Evolutionary conservation across 2,329 filamentous ascomycete genomes (phyloP), one percentile per base, ranked within the genome.

Genomic region (Xylaria sp.): DNA sequence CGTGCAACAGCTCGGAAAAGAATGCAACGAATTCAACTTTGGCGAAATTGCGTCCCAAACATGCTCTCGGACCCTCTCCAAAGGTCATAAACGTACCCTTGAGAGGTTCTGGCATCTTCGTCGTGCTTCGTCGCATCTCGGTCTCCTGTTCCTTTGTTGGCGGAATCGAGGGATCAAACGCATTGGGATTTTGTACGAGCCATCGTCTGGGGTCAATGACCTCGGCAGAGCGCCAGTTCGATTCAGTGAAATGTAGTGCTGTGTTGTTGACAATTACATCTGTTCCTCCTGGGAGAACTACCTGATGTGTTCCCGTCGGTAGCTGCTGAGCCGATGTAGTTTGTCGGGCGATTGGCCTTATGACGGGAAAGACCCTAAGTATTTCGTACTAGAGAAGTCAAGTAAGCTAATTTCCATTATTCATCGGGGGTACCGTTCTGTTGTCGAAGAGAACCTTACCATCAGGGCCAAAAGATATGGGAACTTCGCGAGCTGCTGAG

Each of bases 31-130:
- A 66, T 28, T 66, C 64, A 38, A 62, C 49, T 56, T 66, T 66
- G 11, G 64, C 64, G 36, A 66, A 62, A 13, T 66, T 66, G 40
- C 64, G 64, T 1, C 64, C 64, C 33, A 62, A 26, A 44, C 64
- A 66, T 15, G 64, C 64, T 5, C 64, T 38, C 10, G 64, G 64
- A 2, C 23, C 6, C 64, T 58, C 17, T 66, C 64, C 23, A 17
- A 66, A 62, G 1, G 64, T 40, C 64, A 66, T 66, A 49, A 66
- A 66, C n/a, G 49, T 66, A 5, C 64, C 64, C 28, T 60, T 60
- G 4, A 38, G 17, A 28, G 9, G 15, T 10, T 31, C 49, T 17
- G 49, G 28, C 15, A 46, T 46, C n/a, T n/a, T 46, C 20, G 44
- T 6, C 6, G 9, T 20, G 20, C 33, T 49, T 54, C 42, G n/a